Percentiles rank a stretch among this genome's conserved stretches.
These are phyloP conservation scores for Psilocybe tampanensis DNA, from an alignment of 768 basidiomycete genomes.

Conservation along the genomic window DNA sequence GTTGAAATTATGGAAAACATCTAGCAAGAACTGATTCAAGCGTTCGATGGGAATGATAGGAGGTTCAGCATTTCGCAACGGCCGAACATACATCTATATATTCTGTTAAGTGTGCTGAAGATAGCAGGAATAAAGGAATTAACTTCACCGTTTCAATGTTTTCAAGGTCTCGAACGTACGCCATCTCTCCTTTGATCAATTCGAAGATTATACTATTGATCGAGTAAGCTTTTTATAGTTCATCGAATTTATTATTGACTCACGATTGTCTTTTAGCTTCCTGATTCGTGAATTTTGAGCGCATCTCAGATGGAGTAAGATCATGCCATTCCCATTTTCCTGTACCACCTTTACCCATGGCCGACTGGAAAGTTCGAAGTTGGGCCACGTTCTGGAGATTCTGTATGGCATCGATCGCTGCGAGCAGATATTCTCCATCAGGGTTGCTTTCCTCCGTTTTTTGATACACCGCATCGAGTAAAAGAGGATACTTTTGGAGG, in stretches of 20 bases:
- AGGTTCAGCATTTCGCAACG: slow-evolving; percentile 72
- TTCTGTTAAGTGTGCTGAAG: neutral
- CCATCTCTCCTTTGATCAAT: slow-evolving; percentile 95
- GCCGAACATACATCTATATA: slow-evolving; percentile 78
- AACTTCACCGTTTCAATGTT: slow-evolving; percentile 85
- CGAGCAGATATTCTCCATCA: slow-evolving; percentile 78
- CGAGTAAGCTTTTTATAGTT: neutral
- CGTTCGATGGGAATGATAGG: slow-evolving; percentile 76
- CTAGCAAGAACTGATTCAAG: slow-evolving; percentile 76
- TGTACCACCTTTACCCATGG: slow-evolving; percentile 80
- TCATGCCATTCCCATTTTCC: slow-evolving; percentile 91
- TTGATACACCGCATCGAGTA: slow-evolving; percentile 84
- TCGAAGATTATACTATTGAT: slow-evolving; percentile 83
- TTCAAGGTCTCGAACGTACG: slow-evolving; percentile 92
- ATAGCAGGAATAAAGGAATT: slow-evolving; percentile 22
- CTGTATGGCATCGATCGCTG: slow-evolving; percentile 82
- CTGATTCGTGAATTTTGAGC: slow-evolving; percentile 62
- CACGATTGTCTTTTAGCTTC: slow-evolving; percentile 88
- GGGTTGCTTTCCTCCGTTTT: slow-evolving; percentile 82
- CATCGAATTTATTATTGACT: slow-evolving; percentile 29
- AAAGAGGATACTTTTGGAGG: slow-evolving; percentile 84
- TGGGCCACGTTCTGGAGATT: slow-evolving; percentile 81
- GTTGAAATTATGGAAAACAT: slow-evolving; percentile 87
- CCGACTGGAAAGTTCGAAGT: slow-evolving; percentile 86
- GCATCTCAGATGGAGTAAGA: slow-evolving; percentile 67